phyloP scores from a whole-genome alignment of 768 basidiomycete species.

The Coprinopsis cinerea region DNA sequence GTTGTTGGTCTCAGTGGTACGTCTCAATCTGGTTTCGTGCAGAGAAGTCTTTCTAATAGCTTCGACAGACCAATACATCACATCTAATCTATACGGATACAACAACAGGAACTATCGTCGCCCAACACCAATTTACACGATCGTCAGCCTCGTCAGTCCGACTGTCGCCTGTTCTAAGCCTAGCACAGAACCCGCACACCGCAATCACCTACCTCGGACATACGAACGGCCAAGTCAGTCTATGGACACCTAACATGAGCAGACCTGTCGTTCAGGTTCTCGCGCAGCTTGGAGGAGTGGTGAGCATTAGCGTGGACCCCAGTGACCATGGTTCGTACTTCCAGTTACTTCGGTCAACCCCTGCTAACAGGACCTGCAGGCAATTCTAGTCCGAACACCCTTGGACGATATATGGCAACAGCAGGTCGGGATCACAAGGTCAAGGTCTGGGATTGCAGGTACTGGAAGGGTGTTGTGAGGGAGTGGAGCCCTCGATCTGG shows the following conservation, averaged over 20 bases:
- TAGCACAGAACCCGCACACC: constrained; percentile 90
- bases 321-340: constrained; percentile 62
- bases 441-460: constrained; percentile 95
- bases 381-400: background rate
- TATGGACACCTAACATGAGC: constrained; percentile 94
- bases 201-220: constrained; percentile 95
- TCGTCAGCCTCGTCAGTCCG: constrained; percentile 75
- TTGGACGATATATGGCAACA: constrained; percentile 86
- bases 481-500: constrained; percentile 70
- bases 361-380: too few relatives aligned
- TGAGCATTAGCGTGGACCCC: constrained; percentile 76
- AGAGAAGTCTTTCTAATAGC: background rate
- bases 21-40: constrained; percentile 24
- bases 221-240: constrained; percentile 89
- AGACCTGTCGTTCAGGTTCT: constrained; percentile 89
- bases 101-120: constrained; percentile 82
- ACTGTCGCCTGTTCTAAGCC: constrained; percentile 19
- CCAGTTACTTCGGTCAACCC: too few relatives aligned
- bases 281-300: constrained; percentile 85
- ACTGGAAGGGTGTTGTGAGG: constrained; percentile 86
- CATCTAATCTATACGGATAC: constrained; percentile 97
- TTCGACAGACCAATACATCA: constrained; percentile 71
- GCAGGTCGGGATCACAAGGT: constrained; percentile 82
- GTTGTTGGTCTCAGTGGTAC: constrained; percentile 78
- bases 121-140: constrained; percentile 73